Percentiles rank a stretch among this genome's conserved stretches.
Evolutionary conservation across 225 moss, liverwort and hornwort species (phyloP).

Genomic region (Anthoceros angustus): DNA sequence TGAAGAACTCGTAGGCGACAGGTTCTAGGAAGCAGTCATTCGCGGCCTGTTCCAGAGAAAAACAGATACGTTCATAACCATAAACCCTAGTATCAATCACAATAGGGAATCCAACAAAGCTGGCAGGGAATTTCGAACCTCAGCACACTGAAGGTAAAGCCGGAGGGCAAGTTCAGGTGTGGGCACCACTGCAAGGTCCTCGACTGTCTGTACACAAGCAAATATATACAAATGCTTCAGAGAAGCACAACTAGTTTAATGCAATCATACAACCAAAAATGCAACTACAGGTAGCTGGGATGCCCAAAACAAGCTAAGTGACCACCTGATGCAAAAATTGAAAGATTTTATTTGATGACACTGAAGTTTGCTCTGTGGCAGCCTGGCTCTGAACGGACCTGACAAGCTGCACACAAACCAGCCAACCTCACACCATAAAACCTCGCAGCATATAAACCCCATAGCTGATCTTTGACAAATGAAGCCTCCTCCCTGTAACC

Average conservation of each 20-base stretch:
- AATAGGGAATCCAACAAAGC: neutral
- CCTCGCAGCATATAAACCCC: no score
- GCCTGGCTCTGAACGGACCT: slow-evolving; percentile 48
- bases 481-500: neutral
- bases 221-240: neutral
- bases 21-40: slow-evolving; percentile 72
- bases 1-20: slow-evolving; percentile 87
- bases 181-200: slow-evolving; percentile 70
- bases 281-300: neutral
- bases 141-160: slow-evolving; percentile 77
- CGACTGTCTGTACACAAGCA: slow-evolving; percentile 48
- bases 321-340: slow-evolving; percentile 87
- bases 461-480: neutral
- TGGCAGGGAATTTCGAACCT: slow-evolving; percentile 22
- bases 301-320: neutral
- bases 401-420: slow-evolving; percentile 40
- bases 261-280: neutral
- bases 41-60: slow-evolving; percentile 42
- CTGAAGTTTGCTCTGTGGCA: slow-evolving; percentile 31
- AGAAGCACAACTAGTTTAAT: neutral
- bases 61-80: neutral
- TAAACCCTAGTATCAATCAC: neutral
- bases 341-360: slow-evolving; percentile 55
- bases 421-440: neutral
- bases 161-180: slow-evolving; percentile 69